Evolutionary conservation across 1,284 basidiomycete species (phyloP).

Genomic region (Porodaedalea pini): DNA sequence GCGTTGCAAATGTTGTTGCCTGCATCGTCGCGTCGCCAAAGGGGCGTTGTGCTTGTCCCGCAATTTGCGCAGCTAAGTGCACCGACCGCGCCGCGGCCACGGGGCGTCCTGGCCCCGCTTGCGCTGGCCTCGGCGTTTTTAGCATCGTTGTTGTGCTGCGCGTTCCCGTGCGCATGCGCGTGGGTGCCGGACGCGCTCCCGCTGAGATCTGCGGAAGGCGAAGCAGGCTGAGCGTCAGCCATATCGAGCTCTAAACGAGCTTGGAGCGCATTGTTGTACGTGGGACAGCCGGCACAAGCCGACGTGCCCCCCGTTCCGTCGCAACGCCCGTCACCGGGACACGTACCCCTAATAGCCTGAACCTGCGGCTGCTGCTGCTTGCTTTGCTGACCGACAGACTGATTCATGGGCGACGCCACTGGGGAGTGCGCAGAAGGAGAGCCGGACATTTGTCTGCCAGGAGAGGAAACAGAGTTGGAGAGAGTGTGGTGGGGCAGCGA

Average conservation of each 20-base stretch:
- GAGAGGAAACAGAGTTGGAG: slow-evolving; percentile 11
- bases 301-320: slow-evolving; percentile 91
- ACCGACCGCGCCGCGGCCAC: slow-evolving; percentile 54
- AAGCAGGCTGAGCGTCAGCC: slow-evolving; percentile 26
- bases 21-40: slow-evolving; percentile 92
- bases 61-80: slow-evolving; percentile 88
- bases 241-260: slow-evolving; percentile 36
- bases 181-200: slow-evolving; percentile 16
- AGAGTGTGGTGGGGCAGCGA: slow-evolving; percentile 26
- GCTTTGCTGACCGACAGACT: slow-evolving; percentile 25
- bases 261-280: slow-evolving; percentile 79
- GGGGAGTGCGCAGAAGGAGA: slow-evolving; percentile 13
- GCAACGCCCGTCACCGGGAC: slow-evolving; percentile 92
- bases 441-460: slow-evolving; percentile 18
- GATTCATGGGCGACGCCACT: slow-evolving; percentile 29
- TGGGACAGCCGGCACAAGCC: slow-evolving; percentile 90
- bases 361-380: slow-evolving; percentile 33
- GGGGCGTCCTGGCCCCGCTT: slow-evolving; percentile 29
- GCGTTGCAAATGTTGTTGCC: slow-evolving; percentile 93
- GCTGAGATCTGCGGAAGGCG: slow-evolving; percentile 21
- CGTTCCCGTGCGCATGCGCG: slow-evolving; percentile 3
- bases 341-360: slow-evolving; percentile 60
- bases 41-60: slow-evolving; percentile 88
- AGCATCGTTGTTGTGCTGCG: slow-evolving; percentile 9
- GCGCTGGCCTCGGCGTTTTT: slow-evolving; percentile 27